phyloP scores from a whole-genome alignment of 2,329 filamentous ascomycete genomes.

The Sphaerulina musiva region DNA sequence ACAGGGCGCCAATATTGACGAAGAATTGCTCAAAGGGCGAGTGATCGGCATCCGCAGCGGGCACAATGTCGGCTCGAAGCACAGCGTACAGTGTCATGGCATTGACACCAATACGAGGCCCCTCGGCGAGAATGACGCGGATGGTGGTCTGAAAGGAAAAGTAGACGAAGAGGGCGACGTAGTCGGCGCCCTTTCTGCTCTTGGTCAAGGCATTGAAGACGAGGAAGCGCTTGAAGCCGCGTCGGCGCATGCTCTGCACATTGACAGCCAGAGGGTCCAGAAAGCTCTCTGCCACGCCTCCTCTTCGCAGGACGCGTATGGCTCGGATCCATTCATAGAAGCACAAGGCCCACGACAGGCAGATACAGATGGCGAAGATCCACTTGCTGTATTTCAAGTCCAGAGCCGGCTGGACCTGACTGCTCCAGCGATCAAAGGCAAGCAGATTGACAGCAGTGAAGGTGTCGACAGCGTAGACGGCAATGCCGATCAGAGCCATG shows the following conservation, averaged over 20 bases:
- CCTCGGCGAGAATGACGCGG: slow-evolving; percentile 82
- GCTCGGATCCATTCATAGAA: slow-evolving; percentile 74
- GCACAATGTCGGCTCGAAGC: slow-evolving; percentile 65
- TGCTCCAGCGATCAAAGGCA: slow-evolving; percentile 82
- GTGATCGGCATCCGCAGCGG: slow-evolving; percentile 50
- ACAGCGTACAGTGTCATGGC: slow-evolving; percentile 82
- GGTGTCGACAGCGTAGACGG: slow-evolving; percentile 82
- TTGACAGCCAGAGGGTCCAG: slow-evolving; percentile 80
- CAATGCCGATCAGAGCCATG: slow-evolving; percentile 68
- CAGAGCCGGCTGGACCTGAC: slow-evolving; percentile 71
- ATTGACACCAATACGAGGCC: slow-evolving; percentile 86
- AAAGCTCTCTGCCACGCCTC: slow-evolving; percentile 85
- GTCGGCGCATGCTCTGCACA: slow-evolving; percentile 72
- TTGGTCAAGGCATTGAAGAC: slow-evolving; percentile 88
- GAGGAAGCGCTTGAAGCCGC: slow-evolving; percentile 83
- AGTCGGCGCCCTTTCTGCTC: slow-evolving; percentile 83
- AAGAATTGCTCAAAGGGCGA: slow-evolving; percentile 70
- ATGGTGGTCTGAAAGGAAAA: slow-evolving; percentile 81
- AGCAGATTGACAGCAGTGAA: slow-evolving; percentile 91
- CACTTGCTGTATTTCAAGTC: slow-evolving; percentile 76
- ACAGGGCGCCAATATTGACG: slow-evolving; percentile 68
- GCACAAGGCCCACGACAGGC: slow-evolving; percentile 79
- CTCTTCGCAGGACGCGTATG: slow-evolving; percentile 70
- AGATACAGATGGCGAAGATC: slow-evolving; percentile 91
- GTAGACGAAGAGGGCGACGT: slow-evolving; percentile 84